Percentiles rank a stretch among this genome's conserved stretches.
Evolutionary conservation across 805 yeast species (phyloP).

Genomic region (Grigorovia jiainica): DNA sequence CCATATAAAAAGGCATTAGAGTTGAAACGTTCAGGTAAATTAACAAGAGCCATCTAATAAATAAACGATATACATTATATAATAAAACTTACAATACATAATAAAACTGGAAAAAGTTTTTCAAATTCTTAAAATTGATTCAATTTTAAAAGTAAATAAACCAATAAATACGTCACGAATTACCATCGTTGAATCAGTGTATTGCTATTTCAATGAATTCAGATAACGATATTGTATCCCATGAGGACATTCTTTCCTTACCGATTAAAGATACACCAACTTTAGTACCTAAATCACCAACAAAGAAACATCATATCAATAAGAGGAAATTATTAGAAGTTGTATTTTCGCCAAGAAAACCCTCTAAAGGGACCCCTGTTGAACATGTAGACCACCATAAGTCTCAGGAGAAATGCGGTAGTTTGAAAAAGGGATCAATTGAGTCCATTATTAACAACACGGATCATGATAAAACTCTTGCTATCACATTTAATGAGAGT

Average conservation of each 20-base stretch:
- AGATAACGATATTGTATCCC: conserved; percentile 15
- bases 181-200: too few relatives aligned
- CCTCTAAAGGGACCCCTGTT: neutral
- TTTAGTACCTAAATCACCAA: too few relatives aligned
- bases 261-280: conserved; percentile 14
- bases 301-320: neutral
- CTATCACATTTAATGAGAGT: too few relatives aligned
- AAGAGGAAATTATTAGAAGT: conserved; percentile 6
- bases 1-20: conserved; percentile 91
- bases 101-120: too few relatives aligned
- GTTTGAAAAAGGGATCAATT: too few relatives aligned
- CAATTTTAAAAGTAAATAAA: neutral
- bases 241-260: conserved; percentile 17
- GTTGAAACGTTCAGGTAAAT: conserved; percentile 66
- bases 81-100: neutral
- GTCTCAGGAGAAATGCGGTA: too few relatives aligned
- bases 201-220: too few relatives aligned
- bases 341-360: neutral
- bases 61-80: neutral
- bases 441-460: too few relatives aligned
- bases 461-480: too few relatives aligned
- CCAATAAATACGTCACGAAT: neutral
- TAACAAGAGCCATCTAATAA: conserved; percentile 27
- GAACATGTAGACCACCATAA: too few relatives aligned
- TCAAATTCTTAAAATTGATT: neutral